A percentile compares a stretch with the other conserved stretches of the same genome.
Evolutionary conservation across 345 rosid genomes (phyloP).

Genomic region (Linum tenue): DNA sequence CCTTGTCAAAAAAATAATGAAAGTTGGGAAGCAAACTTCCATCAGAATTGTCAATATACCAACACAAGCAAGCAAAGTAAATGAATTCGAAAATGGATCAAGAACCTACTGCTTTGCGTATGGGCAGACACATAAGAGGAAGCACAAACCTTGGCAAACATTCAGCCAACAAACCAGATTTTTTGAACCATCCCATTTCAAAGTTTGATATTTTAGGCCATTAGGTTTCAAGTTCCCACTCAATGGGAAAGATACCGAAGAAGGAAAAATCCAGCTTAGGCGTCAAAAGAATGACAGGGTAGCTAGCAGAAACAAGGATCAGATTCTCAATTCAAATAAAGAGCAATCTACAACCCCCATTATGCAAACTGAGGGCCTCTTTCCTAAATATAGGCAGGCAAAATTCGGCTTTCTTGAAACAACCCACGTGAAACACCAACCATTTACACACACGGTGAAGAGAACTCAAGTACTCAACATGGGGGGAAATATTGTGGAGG

Average conservation of each 20-base stretch:
- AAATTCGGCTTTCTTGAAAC: background rate
- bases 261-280: background rate
- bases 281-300: background rate
- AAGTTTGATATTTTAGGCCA: background rate
- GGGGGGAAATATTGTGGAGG: background rate
- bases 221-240: background rate
- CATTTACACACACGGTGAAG: background rate
- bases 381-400: background rate
- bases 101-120: no score
- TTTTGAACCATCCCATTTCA: background rate
- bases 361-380: background rate
- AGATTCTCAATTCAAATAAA: background rate
- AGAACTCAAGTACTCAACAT: no score
- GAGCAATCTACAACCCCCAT: background rate
- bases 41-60: background rate
- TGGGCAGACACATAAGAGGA: no score
- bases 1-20: no score
- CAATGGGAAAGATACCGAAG: background rate
- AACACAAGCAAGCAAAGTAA: no score
- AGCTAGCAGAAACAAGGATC: background rate
- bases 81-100: no score
- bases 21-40: background rate
- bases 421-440: background rate
- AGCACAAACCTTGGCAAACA: no score
- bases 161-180: no score